These are phyloP conservation scores for Cercospora sp. DNA, from an alignment of 2,329 filamentous ascomycete genomes.

Conservation along the genomic window DNA sequence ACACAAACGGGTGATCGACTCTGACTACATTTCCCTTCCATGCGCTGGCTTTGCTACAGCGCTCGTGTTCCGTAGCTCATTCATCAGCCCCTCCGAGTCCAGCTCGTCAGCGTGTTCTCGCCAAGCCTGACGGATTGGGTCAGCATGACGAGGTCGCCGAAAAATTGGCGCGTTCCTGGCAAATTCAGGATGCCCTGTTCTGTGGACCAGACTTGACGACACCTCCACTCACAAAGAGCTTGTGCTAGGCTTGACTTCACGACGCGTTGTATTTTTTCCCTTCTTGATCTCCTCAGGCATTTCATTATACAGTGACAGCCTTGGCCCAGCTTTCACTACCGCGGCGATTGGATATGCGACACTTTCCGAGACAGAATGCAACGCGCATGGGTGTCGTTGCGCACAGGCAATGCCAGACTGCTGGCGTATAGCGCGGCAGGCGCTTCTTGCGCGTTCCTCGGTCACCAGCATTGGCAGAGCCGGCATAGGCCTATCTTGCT, in stretches of 20 bases:
- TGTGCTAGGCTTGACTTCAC: background rate
- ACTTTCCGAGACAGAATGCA: constrained; percentile 21
- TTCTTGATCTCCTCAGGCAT: background rate
- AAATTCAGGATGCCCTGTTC: constrained; percentile 11
- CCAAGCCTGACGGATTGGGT: background rate
- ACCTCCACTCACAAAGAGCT: background rate
- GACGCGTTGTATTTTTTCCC: background rate
- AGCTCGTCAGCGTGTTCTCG: background rate
- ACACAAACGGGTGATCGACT: background rate
- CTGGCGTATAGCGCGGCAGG: constrained; percentile 20
- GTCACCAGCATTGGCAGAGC: constrained; percentile 22
- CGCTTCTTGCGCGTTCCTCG: constrained; percentile 20
- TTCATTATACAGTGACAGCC: background rate
- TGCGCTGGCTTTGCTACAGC: background rate
- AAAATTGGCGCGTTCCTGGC: constrained; percentile 7
- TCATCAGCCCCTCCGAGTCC: background rate
- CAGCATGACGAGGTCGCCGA: background rate
- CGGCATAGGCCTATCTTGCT: constrained; percentile 19
- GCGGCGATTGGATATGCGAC: constrained; percentile 16
- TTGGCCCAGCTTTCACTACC: background rate
- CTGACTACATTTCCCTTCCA: background rate
- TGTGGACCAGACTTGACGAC: background rate
- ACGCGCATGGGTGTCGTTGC: constrained; percentile 18
- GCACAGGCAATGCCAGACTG: constrained; percentile 9
- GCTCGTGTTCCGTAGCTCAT: background rate